Evolutionary conservation across 768 basidiomycete species (phyloP), one percentile per base, ranked within the genome.

Genomic region (Mycena chlorophos): DNA sequence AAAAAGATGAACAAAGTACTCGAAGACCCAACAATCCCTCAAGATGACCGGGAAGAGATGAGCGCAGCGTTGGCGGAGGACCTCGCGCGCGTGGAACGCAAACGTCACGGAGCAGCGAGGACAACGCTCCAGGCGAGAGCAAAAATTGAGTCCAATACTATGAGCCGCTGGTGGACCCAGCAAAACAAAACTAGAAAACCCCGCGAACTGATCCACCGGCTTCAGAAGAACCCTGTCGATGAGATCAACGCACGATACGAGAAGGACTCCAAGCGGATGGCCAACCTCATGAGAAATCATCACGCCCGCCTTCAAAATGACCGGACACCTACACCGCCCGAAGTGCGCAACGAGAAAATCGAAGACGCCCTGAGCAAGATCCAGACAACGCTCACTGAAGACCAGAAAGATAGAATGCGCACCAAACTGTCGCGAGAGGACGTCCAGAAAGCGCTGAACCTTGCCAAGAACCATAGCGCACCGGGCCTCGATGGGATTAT

Each of bases 401-500:
- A 43, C 10, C 40, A 43, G 8, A 10, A 10, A 43, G 22, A 16
- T 6, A 16, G 20, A 16, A 8, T 43, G 10, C 10, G 12, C 10
- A 19, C 8, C 10, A 10, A 20, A 20, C 10, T 43, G 16, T 10
- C 40, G 16, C 40, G 12, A 23, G 20, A 43, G 8, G 34, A 37
- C 10, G 40, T 43, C 10, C 10, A n/a, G 40, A 20, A 43, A 16
- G 40, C 40, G 8, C 40, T 43, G 12, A 43, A 43, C 10, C 14
- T 43, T 10, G 10, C 40, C 14, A 19, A 8, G 10, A 43, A 43
- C 20, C 20, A 10, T 23, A 43, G 20, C 10, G 28, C 47, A 27
- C 13, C 47, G 12, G 54, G 65, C 0, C 20, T 61, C 3, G 51
- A 66, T 22, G 48, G 65, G 0, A 20, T 62, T 0, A 52, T 65